phyloP scores from a whole-genome alignment of 140 eudicot genomes.

The Senecio squalidus region DNA sequence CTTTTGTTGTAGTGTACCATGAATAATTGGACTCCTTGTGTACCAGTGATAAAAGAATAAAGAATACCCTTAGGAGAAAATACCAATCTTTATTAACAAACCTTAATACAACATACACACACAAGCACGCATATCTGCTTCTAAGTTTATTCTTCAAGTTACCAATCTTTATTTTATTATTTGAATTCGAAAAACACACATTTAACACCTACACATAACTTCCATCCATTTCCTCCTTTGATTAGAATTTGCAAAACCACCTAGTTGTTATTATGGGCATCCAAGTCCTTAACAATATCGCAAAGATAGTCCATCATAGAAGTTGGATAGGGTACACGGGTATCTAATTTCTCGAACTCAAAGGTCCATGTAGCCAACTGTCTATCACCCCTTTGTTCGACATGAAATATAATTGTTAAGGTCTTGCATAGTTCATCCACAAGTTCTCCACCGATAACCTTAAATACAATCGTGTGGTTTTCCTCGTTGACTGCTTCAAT shows the following conservation, averaged over 20 bases:
- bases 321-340: slow-evolving; percentile 33
- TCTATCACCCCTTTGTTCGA: slow-evolving; percentile 30
- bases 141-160: background rate
- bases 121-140: background rate
- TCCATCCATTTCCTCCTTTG: background rate
- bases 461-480: slow-evolving; percentile 28
- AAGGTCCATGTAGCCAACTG: slow-evolving; percentile 50
- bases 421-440: slow-evolving; percentile 40
- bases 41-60: too few species aligned
- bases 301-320: slow-evolving; percentile 37
- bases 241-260: background rate
- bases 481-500: slow-evolving; percentile 38
- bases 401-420: slow-evolving; percentile 28
- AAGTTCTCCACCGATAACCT: slow-evolving; percentile 46
- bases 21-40: too few species aligned
- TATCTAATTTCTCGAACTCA: slow-evolving; percentile 39
- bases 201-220: background rate
- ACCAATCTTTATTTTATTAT: too few species aligned
- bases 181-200: background rate
- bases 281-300: slow-evolving; percentile 38
- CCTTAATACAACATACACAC: background rate
- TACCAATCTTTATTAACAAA: background rate
- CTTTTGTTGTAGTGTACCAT: too few species aligned
- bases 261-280: slow-evolving; percentile 21
- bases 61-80: background rate